Evolutionary conservation across 768 basidiomycete genomes (phyloP), one percentile per base, ranked within the genome.

Genomic region (Leccinum truebloodii): DNA sequence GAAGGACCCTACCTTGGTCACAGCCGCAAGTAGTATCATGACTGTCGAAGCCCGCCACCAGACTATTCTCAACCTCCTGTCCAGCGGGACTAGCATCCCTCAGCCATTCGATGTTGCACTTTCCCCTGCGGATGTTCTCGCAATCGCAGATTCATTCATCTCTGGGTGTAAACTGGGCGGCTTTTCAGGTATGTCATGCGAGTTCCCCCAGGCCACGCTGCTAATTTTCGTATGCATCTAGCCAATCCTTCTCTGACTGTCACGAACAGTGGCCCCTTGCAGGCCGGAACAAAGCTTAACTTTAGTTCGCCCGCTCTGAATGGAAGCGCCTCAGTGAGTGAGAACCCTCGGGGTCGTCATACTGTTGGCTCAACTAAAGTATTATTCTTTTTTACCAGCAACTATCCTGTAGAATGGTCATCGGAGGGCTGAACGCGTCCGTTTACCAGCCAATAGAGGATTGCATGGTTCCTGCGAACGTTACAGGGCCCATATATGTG

Each of bases 31-130:
- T 8, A 84, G 86, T 26, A 93, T 93, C 69, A 67, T 90, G 72
- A 87, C 90, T 30, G 80, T 91, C 52, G 92, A 94, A 69, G 87
- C 90, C n/a, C 87, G 92, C 52, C 92, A 95, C 67, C 86, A 89
- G 71, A 86, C 88, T 1, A 73, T 94, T 48, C 80, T 92, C 55
- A 93, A 94, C 77, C 67, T 92, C 62, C 66, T 94, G 56, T 81
- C 81, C 49, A 80, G 81, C 16, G 75, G 73, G 60, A 80, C 79
- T 4, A 78, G 86, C 18, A 84, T 90, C 58, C 86, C 91, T 5
- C 72, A 81, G 49, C 78, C 88, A 1, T 94, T 92, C 69, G 92
- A 94, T 70, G 76, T 93, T 26, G 78, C 86, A 7, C 76, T 95
- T n/a, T 77, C 76, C 13, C 89, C 91, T 12, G 74, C 75, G 39